Evolutionary conservation across 2,329 filamentous ascomycete genomes (phyloP).

Genomic region (Pseudogymnoascus sp.): DNA sequence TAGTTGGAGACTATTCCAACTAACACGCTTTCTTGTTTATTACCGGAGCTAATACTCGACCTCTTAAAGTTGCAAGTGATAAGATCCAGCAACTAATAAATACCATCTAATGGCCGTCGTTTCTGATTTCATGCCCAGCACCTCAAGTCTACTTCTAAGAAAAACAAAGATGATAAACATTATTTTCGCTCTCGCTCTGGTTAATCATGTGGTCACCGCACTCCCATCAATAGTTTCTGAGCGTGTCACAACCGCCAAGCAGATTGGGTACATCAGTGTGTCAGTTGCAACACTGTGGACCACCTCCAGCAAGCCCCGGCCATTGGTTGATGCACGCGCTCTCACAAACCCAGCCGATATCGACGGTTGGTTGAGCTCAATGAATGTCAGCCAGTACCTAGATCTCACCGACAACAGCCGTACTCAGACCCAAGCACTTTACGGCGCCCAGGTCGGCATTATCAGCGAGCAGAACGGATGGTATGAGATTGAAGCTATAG

Average conservation of each 20-base stretch:
- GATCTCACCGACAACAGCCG: background rate
- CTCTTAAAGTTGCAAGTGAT: too few species aligned
- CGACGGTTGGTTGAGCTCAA: background rate
- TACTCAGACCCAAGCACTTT: background rate
- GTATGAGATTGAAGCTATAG: background rate
- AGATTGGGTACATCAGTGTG: background rate
- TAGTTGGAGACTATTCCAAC: too few species aligned
- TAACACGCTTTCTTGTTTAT: too few species aligned
- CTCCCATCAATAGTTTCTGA: background rate
- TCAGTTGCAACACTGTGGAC: background rate
- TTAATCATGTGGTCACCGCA: background rate
- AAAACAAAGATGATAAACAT: constrained; percentile 1
- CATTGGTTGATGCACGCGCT: background rate
- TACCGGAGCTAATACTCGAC: too few species aligned
- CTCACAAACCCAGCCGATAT: background rate
- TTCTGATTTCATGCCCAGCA: background rate
- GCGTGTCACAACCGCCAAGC: background rate
- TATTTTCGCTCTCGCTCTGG: background rate
- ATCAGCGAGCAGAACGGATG: constrained; percentile 1
- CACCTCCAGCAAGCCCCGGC: background rate
- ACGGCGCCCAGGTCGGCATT: background rate
- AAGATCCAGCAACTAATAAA: too few species aligned
- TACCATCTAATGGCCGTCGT: background rate
- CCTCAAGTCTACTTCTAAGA: background rate
- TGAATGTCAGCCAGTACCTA: background rate